These are phyloP conservation scores for Paracoccidioides brasiliensis DNA, from an alignment of 2,329 filamentous ascomycete species.

Conservation along the genomic window DNA sequence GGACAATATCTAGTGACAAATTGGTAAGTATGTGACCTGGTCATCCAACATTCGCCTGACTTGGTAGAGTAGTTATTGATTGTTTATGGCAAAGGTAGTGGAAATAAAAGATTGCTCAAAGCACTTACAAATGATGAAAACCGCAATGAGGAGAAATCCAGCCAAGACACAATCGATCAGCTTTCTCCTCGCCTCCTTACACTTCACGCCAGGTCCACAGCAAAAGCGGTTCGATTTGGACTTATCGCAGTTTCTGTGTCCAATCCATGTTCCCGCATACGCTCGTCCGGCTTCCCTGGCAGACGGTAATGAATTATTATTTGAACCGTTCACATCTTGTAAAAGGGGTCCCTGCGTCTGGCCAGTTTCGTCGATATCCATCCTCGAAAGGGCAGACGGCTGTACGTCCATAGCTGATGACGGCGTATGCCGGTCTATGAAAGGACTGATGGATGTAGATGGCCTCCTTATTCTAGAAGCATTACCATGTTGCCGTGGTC, in stretches of 20 bases:
- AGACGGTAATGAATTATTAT: neutral
- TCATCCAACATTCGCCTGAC: neutral
- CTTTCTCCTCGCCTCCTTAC: conserved; percentile 24
- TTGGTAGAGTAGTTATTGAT: neutral
- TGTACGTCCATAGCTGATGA: conserved; percentile 5
- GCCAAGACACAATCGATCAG: conserved; percentile 52
- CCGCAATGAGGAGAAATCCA: conserved; percentile 45
- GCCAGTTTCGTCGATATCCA: neutral
- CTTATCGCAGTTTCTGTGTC: conserved; percentile 5
- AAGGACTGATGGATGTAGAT: conserved; percentile 13
- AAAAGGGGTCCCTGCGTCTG: neutral
- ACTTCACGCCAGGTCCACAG: conserved; percentile 9
- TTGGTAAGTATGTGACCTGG: neutral
- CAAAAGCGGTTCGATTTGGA: conserved; percentile 11
- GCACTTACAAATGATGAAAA: conserved; percentile 53
- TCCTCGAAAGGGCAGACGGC: conserved; percentile 5
- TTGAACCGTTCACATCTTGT: neutral
- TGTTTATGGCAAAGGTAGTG: neutral
- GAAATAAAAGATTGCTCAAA: neutral
- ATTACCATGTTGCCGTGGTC: neutral
- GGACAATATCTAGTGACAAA: conserved; percentile 49
- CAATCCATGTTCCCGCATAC: conserved; percentile 4
- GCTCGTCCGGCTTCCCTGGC: neutral
- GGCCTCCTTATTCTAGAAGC: conserved; percentile 9
- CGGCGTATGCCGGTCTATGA: conserved; percentile 14